Evolutionary conservation across 495 filamentous ascomycete species (phyloP), one percentile per base, ranked within the genome.

Genomic region (Annulohypoxylon stygium): DNA sequence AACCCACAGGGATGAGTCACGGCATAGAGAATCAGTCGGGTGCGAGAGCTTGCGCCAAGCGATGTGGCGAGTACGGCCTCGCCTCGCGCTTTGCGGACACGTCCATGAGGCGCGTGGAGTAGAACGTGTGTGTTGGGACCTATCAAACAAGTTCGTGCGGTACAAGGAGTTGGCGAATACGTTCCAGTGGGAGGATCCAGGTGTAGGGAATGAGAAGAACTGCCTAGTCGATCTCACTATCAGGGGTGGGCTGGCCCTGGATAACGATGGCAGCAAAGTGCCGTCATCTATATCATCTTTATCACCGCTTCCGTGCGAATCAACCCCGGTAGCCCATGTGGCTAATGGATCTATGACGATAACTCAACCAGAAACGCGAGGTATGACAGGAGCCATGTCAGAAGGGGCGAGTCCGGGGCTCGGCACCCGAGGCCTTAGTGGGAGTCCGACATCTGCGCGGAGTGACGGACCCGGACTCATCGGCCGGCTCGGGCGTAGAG

Each of bases 21-120:
- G 86, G 81, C 36, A 76, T 47, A 69, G 77, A 14, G 59, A 71
- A 48, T 45, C 78, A 18, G 50, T 69, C 33, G 96, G 95, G 14
- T 97, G 94, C 74, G 88, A 92, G 37, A 88, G 83, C 36, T 86
- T 98, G 9, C 84, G 91, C 4, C 81, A 86, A 53, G 88, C 92
- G 54, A 74, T 93, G 34, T 93, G 92, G 88, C 85, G 90, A 16
- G 88, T 97, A 3, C 88, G 91, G n/a, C 96, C 95, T 11, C 82
- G 82, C 16, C 81, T 98, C 6, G 94, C 97, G 77, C 88, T 98
- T 48, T 97, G 93, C 76, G 96, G 95, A 1, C 96, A 98, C 80
- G 85, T 97, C 45, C 96, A 98, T 78, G 89, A 87, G 26, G 86
- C 83, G 7, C 78, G 88, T 55, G 90, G 90, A 0, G 88, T 84